Evolutionary conservation across 2,329 filamentous ascomycete genomes (phyloP), one percentile per base, ranked within the genome.

Genomic region (Arthrobotrys iridis): DNA sequence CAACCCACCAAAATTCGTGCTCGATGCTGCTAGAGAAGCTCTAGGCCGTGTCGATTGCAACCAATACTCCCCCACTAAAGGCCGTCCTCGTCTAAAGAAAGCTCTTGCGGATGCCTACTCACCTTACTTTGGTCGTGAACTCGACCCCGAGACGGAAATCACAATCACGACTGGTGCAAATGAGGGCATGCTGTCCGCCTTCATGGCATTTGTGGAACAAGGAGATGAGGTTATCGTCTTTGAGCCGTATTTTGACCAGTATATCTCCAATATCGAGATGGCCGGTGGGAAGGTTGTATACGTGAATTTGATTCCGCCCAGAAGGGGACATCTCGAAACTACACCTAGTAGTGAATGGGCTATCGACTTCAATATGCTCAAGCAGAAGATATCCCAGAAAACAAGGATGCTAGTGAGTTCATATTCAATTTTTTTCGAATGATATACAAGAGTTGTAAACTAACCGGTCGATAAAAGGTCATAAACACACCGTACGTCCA

Each of bases 261-360:
- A 98, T 82, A 96, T 99, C 78, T 93, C 90, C 85, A 99, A 99
- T 83, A 98, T 99, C 77, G 92, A 97, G 83, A 98, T 99, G 93
- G 90, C 95, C 0, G 95, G 95, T 59, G 95, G 95, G 78, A 96
- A 90, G 81, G 92, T 98, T 77, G 90, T 94, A 79, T 98, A 97
- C 81, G 94, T 98, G 22, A 93, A 95, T n/a, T 86, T 99, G 81
- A 91, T 95, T 77, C 94, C 95, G 26, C 95, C 95, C 7, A 86
- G 87, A 77, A 89, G 93, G 48, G 95, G 95, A 58, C 90, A 89
- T 3, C 88, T 86, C 40, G 88, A 89, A 82, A 96, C 92, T 0
- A 92, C 93, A 0, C 93, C 93, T 3, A 93, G 95, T 0, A 88
- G 88, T 2, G 92, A 97, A 79, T 99, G 95, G 95, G 88, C 86